Evolutionary conservation across 2,329 filamentous ascomycete genomes (phyloP).

Genomic region (Cladophialophora chaetospira): DNA sequence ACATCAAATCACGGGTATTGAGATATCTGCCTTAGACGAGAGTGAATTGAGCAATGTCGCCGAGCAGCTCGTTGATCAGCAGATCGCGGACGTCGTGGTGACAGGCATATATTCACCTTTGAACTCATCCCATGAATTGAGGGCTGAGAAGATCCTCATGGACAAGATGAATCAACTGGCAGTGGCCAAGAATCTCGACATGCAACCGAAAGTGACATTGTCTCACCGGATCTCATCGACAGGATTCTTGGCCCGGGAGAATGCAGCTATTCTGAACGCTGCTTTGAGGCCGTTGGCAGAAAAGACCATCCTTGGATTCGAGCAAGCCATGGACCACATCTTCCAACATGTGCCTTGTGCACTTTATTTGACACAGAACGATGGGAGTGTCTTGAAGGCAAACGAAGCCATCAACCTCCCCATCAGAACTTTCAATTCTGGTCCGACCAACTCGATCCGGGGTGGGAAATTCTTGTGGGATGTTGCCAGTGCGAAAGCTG

Average conservation of each 20-base stretch:
- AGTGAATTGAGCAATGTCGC: conserved; percentile 9
- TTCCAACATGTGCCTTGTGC: conserved; percentile 40
- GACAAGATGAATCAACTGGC: conserved; percentile 45
- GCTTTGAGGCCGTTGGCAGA: conserved; percentile 37
- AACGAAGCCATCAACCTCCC: conserved; percentile 51
- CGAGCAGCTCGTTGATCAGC: conserved; percentile 38
- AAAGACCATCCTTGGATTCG: conserved; percentile 19
- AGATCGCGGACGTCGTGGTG: conserved; percentile 45
- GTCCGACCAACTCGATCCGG: conserved; percentile 57
- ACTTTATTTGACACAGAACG: conserved; percentile 56
- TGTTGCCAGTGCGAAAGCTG: conserved; percentile 1
- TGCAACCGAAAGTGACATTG: conserved; percentile 42
- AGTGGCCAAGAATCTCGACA: conserved; percentile 36
- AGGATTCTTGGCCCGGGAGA: conserved; percentile 61
- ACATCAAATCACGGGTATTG: conserved; percentile 19
- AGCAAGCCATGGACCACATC: conserved; percentile 22
- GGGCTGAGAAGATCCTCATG: conserved; percentile 31
- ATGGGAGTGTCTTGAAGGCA: conserved; percentile 53
- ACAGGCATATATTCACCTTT: conserved; percentile 52
- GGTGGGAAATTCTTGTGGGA: conserved; percentile 46
- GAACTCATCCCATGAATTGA: conserved; percentile 41
- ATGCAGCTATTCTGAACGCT: conserved; percentile 66
- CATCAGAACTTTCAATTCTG: conserved; percentile 55
- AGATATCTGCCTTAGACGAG: conserved; percentile 20
- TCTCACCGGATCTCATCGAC: conserved; percentile 45